phyloP scores from a whole-genome alignment of 1,139 yeast genomes.

The Pichia sp. region DNA sequence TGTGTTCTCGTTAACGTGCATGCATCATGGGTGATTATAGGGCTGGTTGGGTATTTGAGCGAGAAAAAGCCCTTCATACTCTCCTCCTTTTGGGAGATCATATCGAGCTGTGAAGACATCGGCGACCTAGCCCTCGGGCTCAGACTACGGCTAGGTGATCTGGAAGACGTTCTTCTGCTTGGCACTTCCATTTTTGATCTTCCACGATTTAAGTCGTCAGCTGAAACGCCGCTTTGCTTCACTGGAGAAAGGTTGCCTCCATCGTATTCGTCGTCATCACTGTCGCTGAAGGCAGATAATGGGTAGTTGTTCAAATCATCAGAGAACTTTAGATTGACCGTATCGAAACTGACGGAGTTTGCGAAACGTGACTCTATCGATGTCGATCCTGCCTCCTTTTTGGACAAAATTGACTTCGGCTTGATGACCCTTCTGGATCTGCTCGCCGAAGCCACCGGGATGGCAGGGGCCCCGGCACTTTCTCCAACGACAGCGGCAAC shows the following conservation, averaged over 20 bases:
- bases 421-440: background rate
- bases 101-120: conserved; percentile 5
- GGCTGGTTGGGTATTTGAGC: conserved; percentile 30
- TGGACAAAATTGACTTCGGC: conserved; percentile 15
- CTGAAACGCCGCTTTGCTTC: background rate
- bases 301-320: conserved; percentile 24
- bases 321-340: conserved; percentile 37
- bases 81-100: conserved; percentile 8
- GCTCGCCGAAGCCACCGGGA: background rate
- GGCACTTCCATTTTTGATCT: background rate
- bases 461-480: background rate
- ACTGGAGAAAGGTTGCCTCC: background rate
- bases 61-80: conserved; percentile 7
- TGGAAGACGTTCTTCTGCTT: conserved; percentile 10
- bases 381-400: conserved; percentile 6
- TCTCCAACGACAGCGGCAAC: too few species aligned
- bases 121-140: conserved; percentile 12
- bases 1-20: conserved; percentile 49
- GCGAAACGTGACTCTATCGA: conserved; percentile 13
- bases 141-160: conserved; percentile 15
- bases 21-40: conserved; percentile 39
- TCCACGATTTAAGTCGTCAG: conserved; percentile 8
- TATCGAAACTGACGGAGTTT: conserved; percentile 36
- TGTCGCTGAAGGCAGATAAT: conserved; percentile 11
- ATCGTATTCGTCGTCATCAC: background rate